Evolutionary conservation across 164 flowering plant genomes (phyloP), one percentile per base, ranked within the genome.

Genomic region (Chimonanthus salicifolius): DNA sequence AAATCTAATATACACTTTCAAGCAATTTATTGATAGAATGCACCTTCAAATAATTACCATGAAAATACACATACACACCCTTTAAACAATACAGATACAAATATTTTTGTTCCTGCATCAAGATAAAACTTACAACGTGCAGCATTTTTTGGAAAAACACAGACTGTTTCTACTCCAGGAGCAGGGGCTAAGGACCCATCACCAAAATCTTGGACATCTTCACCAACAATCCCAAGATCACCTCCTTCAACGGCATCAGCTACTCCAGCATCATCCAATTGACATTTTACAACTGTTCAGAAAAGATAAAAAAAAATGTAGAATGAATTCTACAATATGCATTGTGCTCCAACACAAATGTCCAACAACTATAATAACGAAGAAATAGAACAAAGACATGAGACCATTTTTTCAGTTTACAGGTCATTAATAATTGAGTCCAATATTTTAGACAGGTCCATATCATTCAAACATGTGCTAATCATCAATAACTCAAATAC

Each of bases 121-220:
- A 54, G 47, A 54, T 13, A 54, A 10, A 45, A 46, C 88, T 80
- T 75, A 94, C 99, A 2, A 78, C 82, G 76, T 11, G 83, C 88
- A 10, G 84, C 77, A 73, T 94, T 96, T 67, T 91, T 85, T 0
- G 99, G 98, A 84, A 96, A 96, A 70, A 94, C 86, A 68, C 87
- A 86, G 44, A 88, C 84, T 4, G 99, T 92, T n/a, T 90, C 93
- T 62, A 96, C 86, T 48, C 94, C 99, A 7, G 90, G 86, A 75
- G 98, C 97, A 15, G 99, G 82, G 81, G 83, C 77, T 49, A 84
- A 90, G 49, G 7, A 78, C 68, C 71, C 88, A 70, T 83, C 88
- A 44, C 82, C 85, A 82, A 78, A 88, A 77, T 88, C 92, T 76
- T 77, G 90, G 51, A 72, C 84, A 75, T 90, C 97, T 18, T 90